These are phyloP conservation scores for Penicillium odoratum DNA, from an alignment of 495 filamentous ascomycete species.

Conservation along the genomic window DNA sequence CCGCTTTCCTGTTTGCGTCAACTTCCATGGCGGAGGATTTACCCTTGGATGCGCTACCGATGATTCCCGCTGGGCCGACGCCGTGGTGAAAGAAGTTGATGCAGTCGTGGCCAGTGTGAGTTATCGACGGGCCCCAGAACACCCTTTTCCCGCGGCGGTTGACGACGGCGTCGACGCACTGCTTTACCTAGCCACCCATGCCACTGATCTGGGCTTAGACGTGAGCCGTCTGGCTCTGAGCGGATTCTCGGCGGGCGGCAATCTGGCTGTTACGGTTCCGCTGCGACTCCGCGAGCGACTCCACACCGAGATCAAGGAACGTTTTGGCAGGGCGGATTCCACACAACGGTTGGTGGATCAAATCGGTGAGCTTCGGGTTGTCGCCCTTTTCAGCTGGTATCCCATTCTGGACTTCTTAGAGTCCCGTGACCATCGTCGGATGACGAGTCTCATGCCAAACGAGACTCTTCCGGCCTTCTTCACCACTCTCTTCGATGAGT, in stretches of 20 bases:
- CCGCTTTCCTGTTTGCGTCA: slow-evolving; percentile 62
- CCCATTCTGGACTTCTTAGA: slow-evolving; percentile 81
- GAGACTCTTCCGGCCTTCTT: slow-evolving; percentile 72
- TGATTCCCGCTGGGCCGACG: slow-evolving; percentile 67
- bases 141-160: slow-evolving; percentile 73
- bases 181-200: slow-evolving; percentile 62
- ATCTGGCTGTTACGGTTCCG: slow-evolving; percentile 78
- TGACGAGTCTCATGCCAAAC: slow-evolving; percentile 62
- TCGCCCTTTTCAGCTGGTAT: slow-evolving; percentile 74
- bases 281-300: slow-evolving; percentile 56
- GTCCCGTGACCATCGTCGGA: slow-evolving; percentile 70
- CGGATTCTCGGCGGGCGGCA: slow-evolving; percentile 88
- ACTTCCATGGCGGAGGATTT: slow-evolving; percentile 79
- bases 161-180: slow-evolving; percentile 75
- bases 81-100: slow-evolving; percentile 52
- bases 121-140: slow-evolving; percentile 76
- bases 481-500: slow-evolving; percentile 82
- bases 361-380: slow-evolving; percentile 44
- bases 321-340: slow-evolving; percentile 36
- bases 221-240: slow-evolving; percentile 65
- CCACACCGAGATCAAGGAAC: slow-evolving; percentile 27
- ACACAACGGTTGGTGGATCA: slow-evolving; percentile 38
- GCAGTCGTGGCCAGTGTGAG: slow-evolving; percentile 71
- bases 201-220: slow-evolving; percentile 57
- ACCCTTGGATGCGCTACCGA: slow-evolving; percentile 70